Percentiles rank a stretch among this genome's conserved stretches.
Conservation (phyloP, 306 rosid genomes). For the Gynostemma pentaphyllum region DNA sequence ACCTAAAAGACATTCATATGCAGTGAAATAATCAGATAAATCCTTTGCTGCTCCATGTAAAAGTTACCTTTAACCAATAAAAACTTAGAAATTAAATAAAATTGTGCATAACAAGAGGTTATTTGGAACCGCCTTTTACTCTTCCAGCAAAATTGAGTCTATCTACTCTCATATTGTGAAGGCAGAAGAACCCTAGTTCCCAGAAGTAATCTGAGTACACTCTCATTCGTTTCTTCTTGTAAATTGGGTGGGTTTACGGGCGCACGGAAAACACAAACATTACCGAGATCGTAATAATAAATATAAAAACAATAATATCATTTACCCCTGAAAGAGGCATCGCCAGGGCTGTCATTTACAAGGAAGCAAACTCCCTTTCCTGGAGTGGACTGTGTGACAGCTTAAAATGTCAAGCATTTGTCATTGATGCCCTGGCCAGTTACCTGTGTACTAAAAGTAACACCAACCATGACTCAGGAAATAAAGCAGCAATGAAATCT, state of each 20-base stretch:
- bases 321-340: neutral
- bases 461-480: neutral
- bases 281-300: neutral
- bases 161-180: neutral
- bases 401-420: neutral
- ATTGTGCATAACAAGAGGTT: neutral
- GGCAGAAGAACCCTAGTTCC: neutral
- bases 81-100: neutral
- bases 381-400: too few relatives aligned
- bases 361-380: neutral
- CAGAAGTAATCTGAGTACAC: neutral
- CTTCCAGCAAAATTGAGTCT: neutral
- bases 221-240: neutral
- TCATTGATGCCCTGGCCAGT: neutral
- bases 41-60: neutral
- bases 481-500: neutral
- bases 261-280: neutral
- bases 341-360: neutral
- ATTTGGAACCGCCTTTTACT: neutral
- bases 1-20: neutral
- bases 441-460: conserved; percentile 3
- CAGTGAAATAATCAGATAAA: neutral
- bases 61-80: neutral
- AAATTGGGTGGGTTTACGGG: too few relatives aligned
- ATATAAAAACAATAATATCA: neutral